These are phyloP conservation scores for Lipomyces kockii DNA, from an alignment of 805 yeast species.

Conservation along the genomic window DNA sequence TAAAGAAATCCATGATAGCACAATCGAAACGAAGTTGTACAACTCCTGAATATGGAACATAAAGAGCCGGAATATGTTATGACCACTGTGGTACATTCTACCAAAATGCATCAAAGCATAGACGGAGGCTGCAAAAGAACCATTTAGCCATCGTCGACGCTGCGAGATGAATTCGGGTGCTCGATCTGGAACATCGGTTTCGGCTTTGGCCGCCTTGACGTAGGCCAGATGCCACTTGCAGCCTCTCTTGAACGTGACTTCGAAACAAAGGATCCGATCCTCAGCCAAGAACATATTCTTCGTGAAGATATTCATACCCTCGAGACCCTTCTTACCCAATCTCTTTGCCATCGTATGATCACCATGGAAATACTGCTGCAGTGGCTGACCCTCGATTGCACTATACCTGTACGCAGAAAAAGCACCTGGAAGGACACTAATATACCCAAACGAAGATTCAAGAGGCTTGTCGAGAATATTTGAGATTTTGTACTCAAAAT, in stretches of 20 bases:
- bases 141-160: conserved; percentile 71
- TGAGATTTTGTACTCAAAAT: conserved; percentile 65
- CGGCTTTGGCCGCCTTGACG: conserved; percentile 66
- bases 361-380: conserved; percentile 70
- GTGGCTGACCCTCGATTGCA: conserved; percentile 66
- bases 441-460: conserved; percentile 67
- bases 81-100: conserved; percentile 60
- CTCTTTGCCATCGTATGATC: conserved; percentile 56
- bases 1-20: conserved; percentile 66
- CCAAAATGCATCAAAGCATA: conserved; percentile 61
- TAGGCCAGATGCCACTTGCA: conserved; percentile 66
- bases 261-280: conserved; percentile 69
- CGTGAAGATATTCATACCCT: conserved; percentile 66
- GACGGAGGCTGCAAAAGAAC: conserved; percentile 69
- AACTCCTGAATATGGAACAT: conserved; percentile 59
- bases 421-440: conserved; percentile 70
- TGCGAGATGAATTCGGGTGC: conserved; percentile 67
- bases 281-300: conserved; percentile 74
- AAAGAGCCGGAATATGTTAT: conserved; percentile 55
- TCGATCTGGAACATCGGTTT: conserved; percentile 69
- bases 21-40: conserved; percentile 58
- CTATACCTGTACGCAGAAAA: conserved; percentile 66
- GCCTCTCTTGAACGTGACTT: conserved; percentile 61
- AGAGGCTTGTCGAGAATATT: conserved; percentile 70
- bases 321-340: conserved; percentile 58